Conservation (phyloP, 345 rosid species). For the Sisymbrium irio region DNA sequence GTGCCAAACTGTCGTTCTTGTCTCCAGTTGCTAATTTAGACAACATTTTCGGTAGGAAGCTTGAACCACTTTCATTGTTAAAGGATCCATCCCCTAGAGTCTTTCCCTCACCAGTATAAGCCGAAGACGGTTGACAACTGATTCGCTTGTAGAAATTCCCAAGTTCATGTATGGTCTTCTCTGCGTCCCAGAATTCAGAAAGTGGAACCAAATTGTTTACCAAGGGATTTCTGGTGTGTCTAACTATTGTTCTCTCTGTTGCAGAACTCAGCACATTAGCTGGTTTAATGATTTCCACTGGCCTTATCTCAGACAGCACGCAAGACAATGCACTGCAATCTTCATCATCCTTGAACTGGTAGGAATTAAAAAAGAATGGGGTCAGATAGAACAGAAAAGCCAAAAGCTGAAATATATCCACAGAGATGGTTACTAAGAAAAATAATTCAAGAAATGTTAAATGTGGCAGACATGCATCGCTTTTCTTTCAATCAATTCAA, state of each 20-base stretch:
- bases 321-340: conserved; percentile 78
- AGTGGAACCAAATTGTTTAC: conserved; percentile 77
- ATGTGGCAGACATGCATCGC: neutral
- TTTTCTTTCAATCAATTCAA: conserved; percentile 10
- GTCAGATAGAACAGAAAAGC: conserved; percentile 15
- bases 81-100: conserved; percentile 13
- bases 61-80: conserved; percentile 28
- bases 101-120: conserved; percentile 35
- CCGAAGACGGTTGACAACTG: conserved; percentile 41
- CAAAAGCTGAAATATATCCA: neutral
- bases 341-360: conserved; percentile 76
- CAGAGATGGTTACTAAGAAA: neutral
- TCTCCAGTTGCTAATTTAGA: conserved; percentile 53
- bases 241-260: conserved; percentile 67
- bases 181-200: conserved; percentile 85
- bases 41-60: conserved; percentile 56
- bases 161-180: conserved; percentile 67
- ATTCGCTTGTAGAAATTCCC: conserved; percentile 47
- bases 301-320: conserved; percentile 81
- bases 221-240: conserved; percentile 87
- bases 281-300: conserved; percentile 94
- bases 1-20: conserved; percentile 57
- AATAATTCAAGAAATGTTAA: conserved; percentile 3
- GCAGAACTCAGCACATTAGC: conserved; percentile 62
- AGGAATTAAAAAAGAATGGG: conserved; percentile 7